Base-by-base conservation (phyloP, 768 basidiomycete species). In the Suillus bovinus region DNA sequence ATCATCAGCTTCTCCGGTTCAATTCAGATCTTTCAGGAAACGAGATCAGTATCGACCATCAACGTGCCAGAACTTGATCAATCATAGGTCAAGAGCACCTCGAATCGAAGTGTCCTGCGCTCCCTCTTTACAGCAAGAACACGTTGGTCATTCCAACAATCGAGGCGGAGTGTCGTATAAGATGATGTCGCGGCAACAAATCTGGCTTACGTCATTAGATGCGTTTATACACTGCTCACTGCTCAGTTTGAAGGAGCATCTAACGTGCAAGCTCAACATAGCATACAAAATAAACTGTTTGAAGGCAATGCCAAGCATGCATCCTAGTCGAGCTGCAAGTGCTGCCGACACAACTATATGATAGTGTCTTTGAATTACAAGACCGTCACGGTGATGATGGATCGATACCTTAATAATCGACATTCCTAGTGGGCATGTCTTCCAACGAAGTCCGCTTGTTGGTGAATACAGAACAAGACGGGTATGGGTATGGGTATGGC, bases 81-180 rank as follows among this genome's bases (percentile, higher is more conserved):
- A 50, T 11, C 9, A 20, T 20, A 66, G 34, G 46, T 3, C 9
- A 22, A 67, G 44, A 49, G 4, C 0, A 3, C 63, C 31, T 60
- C n/a, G n/a, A n/a, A n/a, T n/a, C n/a, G n/a, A n/a, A n/a, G n/a
- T n/a, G n/a, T n/a, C n/a, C n/a, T n/a, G n/a, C n/a, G n/a, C n/a
- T n/a, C n/a, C n/a, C n/a, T n/a, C n/a, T n/a, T n/a, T n/a, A n/a
- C n/a, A n/a, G n/a, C n/a, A n/a, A n/a, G n/a, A n/a, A n/a, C n/a
- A n/a, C n/a, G n/a, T n/a, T n/a, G n/a, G n/a, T n/a, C n/a, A n/a
- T n/a, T n/a, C n/a, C 56, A 64, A 34, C 50, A 63, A 39, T 49
- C 52, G 24, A 65, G 34, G 41, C 24, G 47, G 14, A 17, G 27
- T 8, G 47, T 17, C 9, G 6, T 8, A 49, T 17, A 49, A 4